phyloP scores from a whole-genome alignment of 257 asterid species.

The Nicotiana obtusifolia region DNA sequence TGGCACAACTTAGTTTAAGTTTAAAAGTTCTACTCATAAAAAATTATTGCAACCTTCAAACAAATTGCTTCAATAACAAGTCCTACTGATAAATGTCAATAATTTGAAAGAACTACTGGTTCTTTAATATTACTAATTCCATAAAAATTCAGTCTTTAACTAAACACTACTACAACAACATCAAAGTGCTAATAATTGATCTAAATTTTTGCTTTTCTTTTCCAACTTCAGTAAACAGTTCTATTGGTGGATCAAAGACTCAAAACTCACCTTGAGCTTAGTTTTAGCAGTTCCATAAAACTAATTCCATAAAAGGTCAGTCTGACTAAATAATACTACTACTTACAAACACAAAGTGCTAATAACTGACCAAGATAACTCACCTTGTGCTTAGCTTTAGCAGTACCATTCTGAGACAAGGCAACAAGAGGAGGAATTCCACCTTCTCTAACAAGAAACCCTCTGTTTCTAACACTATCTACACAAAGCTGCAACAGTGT shows the following conservation, averaged over 20 bases:
- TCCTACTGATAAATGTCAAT: background rate
- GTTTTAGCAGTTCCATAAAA: slow-evolving; percentile 62
- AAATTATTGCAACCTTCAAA: background rate
- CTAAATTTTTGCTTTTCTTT: background rate
- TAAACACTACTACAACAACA: background rate
- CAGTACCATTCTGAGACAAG: slow-evolving; percentile 75
- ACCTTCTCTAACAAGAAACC: slow-evolving; percentile 90
- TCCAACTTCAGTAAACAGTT: background rate
- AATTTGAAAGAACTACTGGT: background rate
- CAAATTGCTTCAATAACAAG: background rate
- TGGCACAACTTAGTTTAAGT: background rate
- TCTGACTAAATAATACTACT: background rate
- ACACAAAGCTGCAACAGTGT: slow-evolving; percentile 74
- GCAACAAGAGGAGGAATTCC: slow-evolving; percentile 97
- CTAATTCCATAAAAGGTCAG: background rate
- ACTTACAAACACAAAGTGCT: background rate
- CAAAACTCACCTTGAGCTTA: slow-evolving; percentile 67
- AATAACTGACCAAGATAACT: slow-evolving; percentile 7
- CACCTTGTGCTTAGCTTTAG: slow-evolving; percentile 95
- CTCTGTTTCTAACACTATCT: slow-evolving; percentile 74
- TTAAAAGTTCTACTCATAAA: background rate
- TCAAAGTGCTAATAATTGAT: background rate
- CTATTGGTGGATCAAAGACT: background rate
- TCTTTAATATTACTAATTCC: background rate
- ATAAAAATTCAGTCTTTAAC: background rate